These are phyloP conservation scores for Zasmidium angulare DNA, from an alignment of 2,329 filamentous ascomycete genomes.

Conservation along the genomic window DNA sequence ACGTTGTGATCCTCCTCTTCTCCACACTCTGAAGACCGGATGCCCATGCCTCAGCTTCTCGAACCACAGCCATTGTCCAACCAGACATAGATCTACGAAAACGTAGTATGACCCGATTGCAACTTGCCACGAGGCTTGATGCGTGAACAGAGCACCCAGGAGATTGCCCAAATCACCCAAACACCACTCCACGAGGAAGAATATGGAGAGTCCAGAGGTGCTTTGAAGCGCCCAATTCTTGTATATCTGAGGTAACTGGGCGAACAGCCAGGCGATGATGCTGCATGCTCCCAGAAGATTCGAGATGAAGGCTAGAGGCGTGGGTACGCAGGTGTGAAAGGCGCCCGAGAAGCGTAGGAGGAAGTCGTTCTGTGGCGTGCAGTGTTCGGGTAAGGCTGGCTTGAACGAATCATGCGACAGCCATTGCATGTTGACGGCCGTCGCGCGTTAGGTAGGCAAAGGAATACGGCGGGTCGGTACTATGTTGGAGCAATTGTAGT, in stretches of 20 bases:
- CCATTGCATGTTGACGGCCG: conserved; percentile 29
- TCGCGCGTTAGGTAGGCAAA: conserved; percentile 2
- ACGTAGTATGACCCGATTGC: conserved; percentile 66
- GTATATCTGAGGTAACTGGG: conserved; percentile 68
- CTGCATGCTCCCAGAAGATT: conserved; percentile 61
- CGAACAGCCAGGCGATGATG: conserved; percentile 68
- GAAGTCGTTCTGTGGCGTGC: conserved; percentile 59
- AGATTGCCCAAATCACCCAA: conserved; percentile 64
- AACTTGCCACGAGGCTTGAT: conserved; percentile 66
- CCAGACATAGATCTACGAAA: conserved; percentile 62
- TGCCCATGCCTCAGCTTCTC: conserved; percentile 55
- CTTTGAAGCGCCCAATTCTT: conserved; percentile 66
- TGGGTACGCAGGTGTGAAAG: conserved; percentile 64
- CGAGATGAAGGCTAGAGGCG: conserved; percentile 61
- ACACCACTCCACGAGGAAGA: conserved; percentile 66
- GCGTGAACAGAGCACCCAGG: conserved; percentile 61
- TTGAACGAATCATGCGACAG: conserved; percentile 24
- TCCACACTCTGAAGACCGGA: conserved; percentile 41
- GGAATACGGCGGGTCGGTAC: not conserved
- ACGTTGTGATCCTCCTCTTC: conserved; percentile 16
- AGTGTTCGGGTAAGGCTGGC: conserved; percentile 56
- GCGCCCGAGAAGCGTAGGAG: conserved; percentile 58
- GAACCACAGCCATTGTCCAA: conserved; percentile 67
- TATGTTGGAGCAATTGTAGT: not conserved
- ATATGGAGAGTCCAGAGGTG: conserved; percentile 64